These are phyloP conservation scores for Phytophthora agathidicida DNA, from an alignment of 352 stramenopile species.

Conservation along the genomic window DNA sequence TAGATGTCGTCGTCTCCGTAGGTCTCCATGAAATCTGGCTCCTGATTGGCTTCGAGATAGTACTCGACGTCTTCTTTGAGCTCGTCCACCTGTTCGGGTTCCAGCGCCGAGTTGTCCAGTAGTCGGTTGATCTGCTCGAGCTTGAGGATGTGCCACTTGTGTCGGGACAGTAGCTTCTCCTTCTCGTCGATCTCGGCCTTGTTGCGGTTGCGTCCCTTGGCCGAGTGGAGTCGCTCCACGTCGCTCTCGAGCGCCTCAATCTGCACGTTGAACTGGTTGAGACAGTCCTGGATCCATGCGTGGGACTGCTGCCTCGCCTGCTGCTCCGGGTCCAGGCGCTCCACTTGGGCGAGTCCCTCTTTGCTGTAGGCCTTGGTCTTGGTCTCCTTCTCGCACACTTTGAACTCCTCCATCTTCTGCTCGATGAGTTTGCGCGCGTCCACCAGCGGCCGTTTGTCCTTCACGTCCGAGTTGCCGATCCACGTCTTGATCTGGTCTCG, in stretches of 20 bases:
- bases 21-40: slow-evolving; percentile 94
- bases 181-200: slow-evolving; percentile 93
- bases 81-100: slow-evolving; percentile 93
- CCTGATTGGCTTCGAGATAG: slow-evolving; percentile 95
- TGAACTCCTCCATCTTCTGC: slow-evolving; percentile 99
- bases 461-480: slow-evolving; percentile 97
- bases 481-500: slow-evolving; percentile 99
- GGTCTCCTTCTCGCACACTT: slow-evolving; percentile 99
- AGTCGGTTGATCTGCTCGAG: slow-evolving; percentile 98
- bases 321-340: slow-evolving; percentile 92
- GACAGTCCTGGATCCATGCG: slow-evolving; percentile 83
- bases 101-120: slow-evolving; percentile 96
- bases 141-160: slow-evolving; percentile 98
- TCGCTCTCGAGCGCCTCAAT: slow-evolving; percentile 87
- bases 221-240: slow-evolving; percentile 74
- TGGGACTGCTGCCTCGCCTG: slow-evolving; percentile 81
- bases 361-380: slow-evolving; percentile 99
- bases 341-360: slow-evolving; percentile 95
- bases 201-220: slow-evolving; percentile 96
- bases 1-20: slow-evolving; percentile 95
- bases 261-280: slow-evolving; percentile 90
- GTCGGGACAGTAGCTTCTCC: slow-evolving; percentile 89
- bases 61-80: slow-evolving; percentile 99
- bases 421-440: slow-evolving; percentile 95
- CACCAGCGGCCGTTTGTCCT: slow-evolving; percentile 94